Base-by-base conservation (phyloP, 1,284 basidiomycete species). In the Irpex sp. region DNA sequence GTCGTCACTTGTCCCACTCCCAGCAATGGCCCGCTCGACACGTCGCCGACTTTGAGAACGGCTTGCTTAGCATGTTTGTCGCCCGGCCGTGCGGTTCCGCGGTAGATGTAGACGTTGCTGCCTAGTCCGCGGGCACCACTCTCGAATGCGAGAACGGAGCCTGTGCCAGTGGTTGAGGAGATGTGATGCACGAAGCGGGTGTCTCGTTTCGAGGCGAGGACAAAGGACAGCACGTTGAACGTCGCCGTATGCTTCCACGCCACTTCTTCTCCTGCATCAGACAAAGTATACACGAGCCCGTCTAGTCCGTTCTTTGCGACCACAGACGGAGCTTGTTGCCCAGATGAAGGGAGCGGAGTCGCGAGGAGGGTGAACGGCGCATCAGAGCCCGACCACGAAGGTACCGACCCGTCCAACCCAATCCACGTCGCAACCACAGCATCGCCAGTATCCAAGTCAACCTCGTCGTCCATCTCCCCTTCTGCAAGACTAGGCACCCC, bases 151-250 rank as follows among this genome's bases (percentile, higher is more conserved):
- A 95, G 78, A 0, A 92, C 40, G 40, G 40, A 47, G n/a, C n/a
- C 40, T 1, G n/a, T 11, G 40, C 40, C 87, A 6, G 82, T 80
- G 40, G 77, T 71, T 0, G 76, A 70, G 0, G 81, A 74, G 37
- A 87, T 75, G 70, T 97, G 93, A 69, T 89, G 83, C 1, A 90
- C 90, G 76, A 96, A 94, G 11, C 92, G 85, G 0, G 91, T 87
- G 74, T 97, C 94, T 31, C 87, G 87, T 75, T 99, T 99, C 3
- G 94, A 96, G 1, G 95, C 94, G 36, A 99, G 82, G 17, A 98
- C 97, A 72, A 98, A 99, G 0, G 93, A 85, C 3, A 99, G 83
- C 0, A 96, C 97, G 4, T 93, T 89, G 73, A 89, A 94, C 0
- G 95, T 97, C 8, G 85, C 82, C 1, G 76, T 75, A 74, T 98